Conservation (phyloP, 2,329 filamentous ascomycete species). For the Capronia coronata region DNA sequence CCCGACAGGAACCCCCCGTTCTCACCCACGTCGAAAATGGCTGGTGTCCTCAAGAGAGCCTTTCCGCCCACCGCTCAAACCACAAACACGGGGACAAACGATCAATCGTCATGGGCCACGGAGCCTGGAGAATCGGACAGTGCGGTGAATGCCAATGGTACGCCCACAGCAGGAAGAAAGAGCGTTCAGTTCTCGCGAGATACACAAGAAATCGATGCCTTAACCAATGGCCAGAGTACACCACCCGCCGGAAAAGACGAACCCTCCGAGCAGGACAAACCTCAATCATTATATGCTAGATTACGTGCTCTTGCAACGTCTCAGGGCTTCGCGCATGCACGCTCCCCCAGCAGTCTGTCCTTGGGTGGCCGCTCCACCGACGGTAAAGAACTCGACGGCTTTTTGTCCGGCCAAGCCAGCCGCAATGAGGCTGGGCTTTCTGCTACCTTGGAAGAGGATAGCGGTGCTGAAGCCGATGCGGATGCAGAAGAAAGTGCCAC, state of each 20-base stretch:
- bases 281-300: slow-evolving; percentile 67
- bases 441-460: slow-evolving; percentile 51
- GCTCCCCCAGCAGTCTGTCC: slow-evolving; percentile 45
- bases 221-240: slow-evolving; percentile 49
- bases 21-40: slow-evolving; percentile 8
- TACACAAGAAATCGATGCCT: slow-evolving; percentile 45
- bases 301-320: slow-evolving; percentile 65
- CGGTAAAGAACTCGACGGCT: slow-evolving; percentile 35
- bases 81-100: slow-evolving; percentile 6
- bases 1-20: slow-evolving; percentile 14
- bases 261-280: slow-evolving; percentile 57
- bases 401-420: slow-evolving; percentile 41
- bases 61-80: slow-evolving; percentile 6
- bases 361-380: slow-evolving; percentile 36
- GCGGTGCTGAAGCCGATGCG: slow-evolving; percentile 53
- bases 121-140: slow-evolving; percentile 13
- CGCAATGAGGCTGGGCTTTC: slow-evolving; percentile 47
- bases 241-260: slow-evolving; percentile 48
- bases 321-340: slow-evolving; percentile 45
- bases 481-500: slow-evolving; percentile 83
- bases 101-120: slow-evolving; percentile 7
- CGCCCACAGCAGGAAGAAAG: slow-evolving; percentile 21
- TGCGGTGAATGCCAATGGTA: slow-evolving; percentile 11
- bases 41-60: slow-evolving; percentile 13
- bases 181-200: slow-evolving; percentile 71